Base-by-base conservation (phyloP, 2,329 filamentous ascomycete species). In the Cercospora citrullina region DNA sequence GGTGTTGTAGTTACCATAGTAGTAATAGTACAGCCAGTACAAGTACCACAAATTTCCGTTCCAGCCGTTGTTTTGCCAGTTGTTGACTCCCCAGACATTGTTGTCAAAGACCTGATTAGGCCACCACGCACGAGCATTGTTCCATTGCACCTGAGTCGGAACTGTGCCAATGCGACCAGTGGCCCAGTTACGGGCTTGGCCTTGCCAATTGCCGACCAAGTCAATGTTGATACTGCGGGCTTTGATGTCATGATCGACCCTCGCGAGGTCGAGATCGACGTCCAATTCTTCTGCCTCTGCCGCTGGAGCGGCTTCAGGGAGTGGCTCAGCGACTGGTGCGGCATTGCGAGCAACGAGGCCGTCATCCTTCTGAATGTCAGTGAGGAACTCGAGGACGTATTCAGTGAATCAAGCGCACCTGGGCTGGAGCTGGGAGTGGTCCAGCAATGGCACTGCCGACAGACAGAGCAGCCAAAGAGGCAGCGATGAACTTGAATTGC, bases 401-500 rank as follows among this genome's bases (percentile, higher is more conserved):
- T 6, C 16, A 8, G 12, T n/a, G 60, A 14, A 1, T 14, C 28
- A 55, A 26, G 48, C 18, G 18, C 18, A 63, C 61, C 45, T 21
- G 12, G 9, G 30, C 45, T 39, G 31, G 45, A 5, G 31, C 53
- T 57, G 66, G 66, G n/a, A 68, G 30, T 31, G 66, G 66, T 30
- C 62, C 62, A 60, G 65, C 60, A 31, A 67, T 67, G 28, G 65
- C 65, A 39, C 61, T 61, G 62, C 57, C 66, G 45, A 68, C 55
- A n/a, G 57, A 58, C 28, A 68, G 57, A n/a, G 61, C 66, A 48
- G 62, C 66, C 23, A 68, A 14, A 31, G 66, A 60, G 36, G 65
- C 65, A 53, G 61, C 59, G 23, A 64, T 64, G 61, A 60, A 39
- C 61, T 61, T 68, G 66, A 68, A 64, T 42, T 68, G 61, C 61